These are phyloP conservation scores for Coemansia sp. DNA, from an alignment of 192 early-diverging fungal species.

Conservation along the genomic window DNA sequence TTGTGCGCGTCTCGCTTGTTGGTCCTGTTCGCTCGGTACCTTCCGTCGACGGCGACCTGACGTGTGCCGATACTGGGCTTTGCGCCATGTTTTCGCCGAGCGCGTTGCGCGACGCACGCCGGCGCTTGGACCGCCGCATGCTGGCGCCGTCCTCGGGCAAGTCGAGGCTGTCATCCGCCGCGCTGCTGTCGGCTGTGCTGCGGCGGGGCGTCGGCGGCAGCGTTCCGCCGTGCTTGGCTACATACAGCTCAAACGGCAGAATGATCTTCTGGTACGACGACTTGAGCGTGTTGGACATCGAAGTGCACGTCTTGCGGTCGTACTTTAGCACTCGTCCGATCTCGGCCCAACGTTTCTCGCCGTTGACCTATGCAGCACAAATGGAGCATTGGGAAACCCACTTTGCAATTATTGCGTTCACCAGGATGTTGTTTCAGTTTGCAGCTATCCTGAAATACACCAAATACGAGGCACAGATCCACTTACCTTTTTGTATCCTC, in stretches of 20 bases:
- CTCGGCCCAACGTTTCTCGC: constrained; percentile 82
- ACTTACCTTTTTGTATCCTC: constrained; percentile 64
- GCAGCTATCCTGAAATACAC: too few relatives aligned
- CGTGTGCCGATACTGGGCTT: constrained; percentile 3
- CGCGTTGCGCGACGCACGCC: constrained; percentile 17
- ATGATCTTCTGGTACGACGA: constrained; percentile 67
- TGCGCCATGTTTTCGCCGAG: constrained; percentile 1
- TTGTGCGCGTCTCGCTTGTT: not conserved
- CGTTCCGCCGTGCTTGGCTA: constrained; percentile 56
- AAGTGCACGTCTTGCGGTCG: constrained; percentile 72
- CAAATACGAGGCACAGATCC: not conserved
- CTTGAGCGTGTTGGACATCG: constrained; percentile 75
- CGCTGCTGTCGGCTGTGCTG: not conserved
- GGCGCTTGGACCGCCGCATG: constrained; percentile 47
- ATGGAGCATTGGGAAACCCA: too few relatives aligned
- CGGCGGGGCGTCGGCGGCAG: constrained; percentile 6
- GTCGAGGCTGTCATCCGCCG: not conserved
- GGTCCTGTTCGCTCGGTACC: not conserved
- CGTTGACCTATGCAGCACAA: constrained; percentile 58
- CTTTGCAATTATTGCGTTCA: too few relatives aligned
- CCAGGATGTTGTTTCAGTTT: too few relatives aligned
- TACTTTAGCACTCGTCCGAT: constrained; percentile 77
- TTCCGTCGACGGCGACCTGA: constrained; percentile 24
- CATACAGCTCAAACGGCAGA: constrained; percentile 71
- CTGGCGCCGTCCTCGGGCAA: constrained; percentile 7